Percentiles rank a stretch among this genome's conserved stretches.
phyloP scores from a whole-genome alignment of 352 stramenopile species.

The Pythium coloratum region DNA sequence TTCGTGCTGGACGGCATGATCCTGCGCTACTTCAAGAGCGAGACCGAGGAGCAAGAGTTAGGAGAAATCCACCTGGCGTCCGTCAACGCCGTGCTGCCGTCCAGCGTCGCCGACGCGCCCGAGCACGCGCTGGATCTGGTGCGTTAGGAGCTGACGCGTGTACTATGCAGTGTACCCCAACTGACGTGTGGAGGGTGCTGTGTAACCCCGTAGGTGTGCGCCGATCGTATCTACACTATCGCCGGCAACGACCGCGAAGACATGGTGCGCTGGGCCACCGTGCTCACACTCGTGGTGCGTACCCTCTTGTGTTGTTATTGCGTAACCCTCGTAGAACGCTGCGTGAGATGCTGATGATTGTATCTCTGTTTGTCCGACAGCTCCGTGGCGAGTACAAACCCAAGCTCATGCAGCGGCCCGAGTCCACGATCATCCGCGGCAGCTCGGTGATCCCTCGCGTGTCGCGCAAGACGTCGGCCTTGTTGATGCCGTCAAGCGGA shows the following conservation, averaged over 20 bases:
- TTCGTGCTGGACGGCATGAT: slow-evolving; percentile 91
- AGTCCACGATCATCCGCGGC: slow-evolving; percentile 86
- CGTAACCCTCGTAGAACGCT: neutral
- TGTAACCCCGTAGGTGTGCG: slow-evolving; percentile 55
- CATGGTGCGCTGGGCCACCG: slow-evolving; percentile 88
- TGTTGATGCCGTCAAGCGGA: slow-evolving; percentile 10
- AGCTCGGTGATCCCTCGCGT: slow-evolving; percentile 79
- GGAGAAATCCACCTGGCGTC: slow-evolving; percentile 87
- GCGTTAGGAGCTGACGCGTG: neutral
- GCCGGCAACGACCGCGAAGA: slow-evolving; percentile 84
- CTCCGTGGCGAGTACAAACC: slow-evolving; percentile 86
- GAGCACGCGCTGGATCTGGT: slow-evolving; percentile 85
- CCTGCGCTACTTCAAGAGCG: slow-evolving; percentile 86
- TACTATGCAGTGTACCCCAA: neutral
- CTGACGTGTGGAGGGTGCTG: neutral
- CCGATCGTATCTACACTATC: slow-evolving; percentile 87
- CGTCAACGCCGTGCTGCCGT: slow-evolving; percentile 85
- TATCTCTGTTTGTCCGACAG: slow-evolving; percentile 25
- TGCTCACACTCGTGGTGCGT: slow-evolving; percentile 81
- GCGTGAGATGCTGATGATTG: neutral
- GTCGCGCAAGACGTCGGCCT: slow-evolving; percentile 73
- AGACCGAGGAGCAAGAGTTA: slow-evolving; percentile 85
- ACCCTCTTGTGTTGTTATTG: neutral
- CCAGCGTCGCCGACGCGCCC: slow-evolving; percentile 85
- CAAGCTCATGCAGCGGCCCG: slow-evolving; percentile 85